Base-by-base conservation (phyloP, 176 grass and related monocot species). In the Musa troglodytarum region DNA sequence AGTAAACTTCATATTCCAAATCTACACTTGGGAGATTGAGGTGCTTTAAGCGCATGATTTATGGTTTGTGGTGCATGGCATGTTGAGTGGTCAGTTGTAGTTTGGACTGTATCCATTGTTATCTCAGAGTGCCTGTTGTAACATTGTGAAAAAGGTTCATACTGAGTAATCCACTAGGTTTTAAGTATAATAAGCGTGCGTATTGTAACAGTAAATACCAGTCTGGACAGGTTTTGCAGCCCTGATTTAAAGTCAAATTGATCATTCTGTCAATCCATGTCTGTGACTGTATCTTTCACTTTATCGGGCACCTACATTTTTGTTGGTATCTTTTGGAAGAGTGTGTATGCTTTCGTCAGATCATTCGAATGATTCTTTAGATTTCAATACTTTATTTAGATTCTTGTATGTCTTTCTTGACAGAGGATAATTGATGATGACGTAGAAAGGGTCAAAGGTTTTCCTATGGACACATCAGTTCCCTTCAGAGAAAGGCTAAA, bases 401-500 rank as follows among this genome's bases (percentile, higher is more conserved):
- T 15, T 62, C 57, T 15, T 23, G 82, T 68, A 1, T 19, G 25
- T 20, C 51, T 63, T 76, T 61, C 49, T 54, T 51, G 83, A 88
- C 77, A 99, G 96, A 95, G 62, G 68, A 74, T 99, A 68, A 79
- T 94, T 73, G 85, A 99, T 54, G 91, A 99, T 86, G 83, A 99
- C 11, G 71, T 85, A 21, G 96, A 99, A 87, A 99, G 82, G 67
- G 82, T 94, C 64, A 99, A 89, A 76, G 61, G 61, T 12, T 99
- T 99, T 82, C 83, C 96, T 53, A 81, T 95, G 86, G 91, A 99
- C 76, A 73, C 84, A 67, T 86, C 65, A 14, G 34, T 86, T 70
- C 88, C 96, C 71, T 94, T 89, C 85, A 87, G 96, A 71, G 91
- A 99, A 76, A 79, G 91, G 72, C 66, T 99, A 49, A 99, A 99